These are phyloP conservation scores for Citrus trifoliata DNA, from an alignment of 345 rosid genomes.

Conservation along the genomic window DNA sequence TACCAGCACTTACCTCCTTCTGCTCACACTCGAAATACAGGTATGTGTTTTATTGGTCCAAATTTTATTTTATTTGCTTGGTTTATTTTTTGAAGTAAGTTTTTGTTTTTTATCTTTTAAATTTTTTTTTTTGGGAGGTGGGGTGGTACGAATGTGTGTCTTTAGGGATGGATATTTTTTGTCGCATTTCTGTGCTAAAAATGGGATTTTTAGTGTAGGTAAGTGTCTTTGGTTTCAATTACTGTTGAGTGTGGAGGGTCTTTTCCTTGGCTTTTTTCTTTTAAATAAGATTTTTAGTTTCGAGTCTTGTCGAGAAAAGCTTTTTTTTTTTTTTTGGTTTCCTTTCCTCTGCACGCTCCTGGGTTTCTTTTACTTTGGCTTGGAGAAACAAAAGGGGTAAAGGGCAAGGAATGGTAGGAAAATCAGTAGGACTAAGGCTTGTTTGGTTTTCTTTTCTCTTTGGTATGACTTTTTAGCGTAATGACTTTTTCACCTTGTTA, in stretches of 20 bases:
- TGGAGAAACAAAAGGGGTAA: not conserved
- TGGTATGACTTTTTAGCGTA: not conserved
- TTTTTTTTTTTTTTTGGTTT: not conserved
- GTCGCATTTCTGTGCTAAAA: slow-evolving; percentile 3
- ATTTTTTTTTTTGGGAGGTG: no score
- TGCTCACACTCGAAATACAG: slow-evolving; percentile 35
- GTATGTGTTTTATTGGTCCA: slow-evolving; percentile 22
- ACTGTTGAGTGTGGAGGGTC: slow-evolving; percentile 12
- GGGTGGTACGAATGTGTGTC: not conserved
- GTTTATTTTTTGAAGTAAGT: slow-evolving; percentile 17
- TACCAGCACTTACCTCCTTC: slow-evolving; percentile 23
- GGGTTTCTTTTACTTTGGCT: not conserved
- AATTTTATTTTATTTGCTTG: slow-evolving; percentile 5
- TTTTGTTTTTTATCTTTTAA: not conserved
- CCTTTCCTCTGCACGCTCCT: not conserved
- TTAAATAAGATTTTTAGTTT: not conserved
- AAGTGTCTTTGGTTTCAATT: not conserved
- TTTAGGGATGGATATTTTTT: slow-evolving; percentile 1
- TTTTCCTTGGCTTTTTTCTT: slow-evolving; percentile 15
- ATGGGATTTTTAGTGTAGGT: slow-evolving; percentile 1
- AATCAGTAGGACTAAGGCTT: slow-evolving; percentile 10
- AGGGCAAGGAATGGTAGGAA: not conserved
- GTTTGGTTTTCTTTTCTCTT: not conserved
- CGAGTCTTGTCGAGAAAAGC: slow-evolving; percentile 18
- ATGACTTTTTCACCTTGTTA: not conserved